Evolutionary conservation across 805 yeast genomes (phyloP).

Genomic region (Yarrowia deformans): DNA sequence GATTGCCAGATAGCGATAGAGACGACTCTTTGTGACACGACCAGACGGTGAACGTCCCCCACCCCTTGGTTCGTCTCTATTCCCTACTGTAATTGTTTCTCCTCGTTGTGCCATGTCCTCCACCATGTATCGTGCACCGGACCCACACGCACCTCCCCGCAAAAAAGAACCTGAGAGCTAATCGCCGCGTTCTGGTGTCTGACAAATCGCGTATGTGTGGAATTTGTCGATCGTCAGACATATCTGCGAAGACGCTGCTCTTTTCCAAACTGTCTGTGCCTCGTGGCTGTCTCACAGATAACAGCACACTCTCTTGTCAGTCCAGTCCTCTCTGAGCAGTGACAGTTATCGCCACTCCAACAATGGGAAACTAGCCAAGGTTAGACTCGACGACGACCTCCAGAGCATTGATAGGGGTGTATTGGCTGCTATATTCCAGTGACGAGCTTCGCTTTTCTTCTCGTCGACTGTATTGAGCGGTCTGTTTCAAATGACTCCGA

Average conservation of each 20-base stretch:
- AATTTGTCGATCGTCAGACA: not conserved
- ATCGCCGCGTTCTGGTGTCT: not conserved
- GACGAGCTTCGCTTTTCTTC: not conserved
- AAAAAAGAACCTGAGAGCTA: not conserved
- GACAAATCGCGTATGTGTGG: not conserved
- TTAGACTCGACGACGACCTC: not conserved
- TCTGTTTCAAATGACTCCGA: not conserved
- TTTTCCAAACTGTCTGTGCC: not conserved
- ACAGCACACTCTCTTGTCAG: not conserved
- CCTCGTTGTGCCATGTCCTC: no score
- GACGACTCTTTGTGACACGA: not conserved
- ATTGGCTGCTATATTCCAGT: not conserved
- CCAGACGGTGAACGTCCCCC: no score
- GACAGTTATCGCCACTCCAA: slow-evolving; percentile 3
- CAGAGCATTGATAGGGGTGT: not conserved
- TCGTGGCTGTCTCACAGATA: slow-evolving; percentile 26
- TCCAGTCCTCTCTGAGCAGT: not conserved
- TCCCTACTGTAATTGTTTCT: no score
- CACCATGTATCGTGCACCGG: not conserved
- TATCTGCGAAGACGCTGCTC: not conserved
- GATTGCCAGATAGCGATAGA: not conserved
- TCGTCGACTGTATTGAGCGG: not conserved
- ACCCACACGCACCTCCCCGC: slow-evolving; percentile 8
- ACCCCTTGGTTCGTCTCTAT: no score
- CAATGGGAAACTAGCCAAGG: not conserved